Percentiles rank a stretch among this genome's conserved stretches.
These are phyloP conservation scores for Colletotrichum shisoi DNA, from an alignment of 2,329 filamentous ascomycete species.

Conservation along the genomic window DNA sequence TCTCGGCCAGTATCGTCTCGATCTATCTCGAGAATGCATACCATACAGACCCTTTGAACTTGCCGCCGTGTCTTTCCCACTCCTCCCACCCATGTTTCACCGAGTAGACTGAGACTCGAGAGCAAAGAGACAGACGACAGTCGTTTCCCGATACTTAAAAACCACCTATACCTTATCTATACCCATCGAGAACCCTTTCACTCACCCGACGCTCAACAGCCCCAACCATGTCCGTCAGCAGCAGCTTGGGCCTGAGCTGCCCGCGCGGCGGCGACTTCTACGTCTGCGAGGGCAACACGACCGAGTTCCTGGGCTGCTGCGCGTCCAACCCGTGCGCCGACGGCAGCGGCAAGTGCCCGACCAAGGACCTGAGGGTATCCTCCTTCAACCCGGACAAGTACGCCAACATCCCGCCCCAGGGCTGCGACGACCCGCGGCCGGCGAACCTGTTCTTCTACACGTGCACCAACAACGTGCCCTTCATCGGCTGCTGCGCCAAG, in stretches of 20 bases:
- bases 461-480: conserved; percentile 47
- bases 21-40: neutral
- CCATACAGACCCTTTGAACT: neutral
- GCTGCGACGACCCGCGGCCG: conserved; percentile 43
- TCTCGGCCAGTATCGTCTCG: neutral
- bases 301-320: conserved; percentile 55
- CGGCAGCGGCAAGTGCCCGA: conserved; percentile 48
- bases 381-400: conserved; percentile 45
- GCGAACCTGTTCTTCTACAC: conserved; percentile 47
- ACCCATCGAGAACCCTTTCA: neutral
- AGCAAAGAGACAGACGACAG: neutral
- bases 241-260: conserved; percentile 46
- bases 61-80: neutral
- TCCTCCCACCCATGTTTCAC: neutral
- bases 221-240: conserved; percentile 8
- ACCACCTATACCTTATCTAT: neutral
- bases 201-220: neutral
- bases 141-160: neutral
- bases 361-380: conserved; percentile 42
- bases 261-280: conserved; percentile 49
- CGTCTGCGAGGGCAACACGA: conserved; percentile 46
- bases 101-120: neutral
- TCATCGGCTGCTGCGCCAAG: conserved; percentile 51
- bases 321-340: conserved; percentile 48
- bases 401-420: conserved; percentile 45